Base-by-base conservation (phyloP, 208 protist genomes). In the Acanthamoeba lugdunensis region DNA sequence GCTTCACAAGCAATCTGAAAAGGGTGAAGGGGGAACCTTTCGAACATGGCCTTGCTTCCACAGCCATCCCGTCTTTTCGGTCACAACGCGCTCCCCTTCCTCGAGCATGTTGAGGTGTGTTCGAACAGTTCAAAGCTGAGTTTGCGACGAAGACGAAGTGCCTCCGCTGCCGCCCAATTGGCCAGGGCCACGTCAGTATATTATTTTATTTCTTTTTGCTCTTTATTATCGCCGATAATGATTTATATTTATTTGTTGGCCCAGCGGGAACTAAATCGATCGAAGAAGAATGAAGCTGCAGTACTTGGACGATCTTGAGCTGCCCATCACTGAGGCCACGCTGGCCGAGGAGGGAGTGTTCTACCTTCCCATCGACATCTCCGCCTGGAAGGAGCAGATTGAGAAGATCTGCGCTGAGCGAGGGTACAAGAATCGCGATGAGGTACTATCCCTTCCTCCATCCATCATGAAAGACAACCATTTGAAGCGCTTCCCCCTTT, bases 341-440 rank as follows among this genome's bases (percentile, higher is more conserved):
- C 48, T 94, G 18, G 56, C 30, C 25, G 56, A 28, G 73, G 67
- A 88, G 77, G 90, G 90, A 6, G 94, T 95, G 23, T 56, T 94
- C 52, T 85, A 77, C 45, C 45, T 79, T n/a, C 13, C n/a, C 73
- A 92, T 95, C 75, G 90, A 94, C 23, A 37, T 41, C 23, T 6
- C 50, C 25, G n/a, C n/a, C 9, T 95, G 90, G 71, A 41, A 94
- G 67, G 89, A 75, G 48, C 54, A 91, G 67, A 75, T 96, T 9
- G 89, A 94, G 4, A 4, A 54, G 21, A 56, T 96, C 18, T 94
- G 91, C 52, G 13, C 65, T 67, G 87, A 95, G 69, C 91, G 94
- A 52, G 93, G 94, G 11, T 96, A 96, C 73, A 95, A 95, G 30
- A 95, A 96, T 61, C 94, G 94, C 94, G 95, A 96, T 73, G 94